Evolutionary conservation across 1,284 basidiomycete genomes (phyloP).

Genomic region (Ustilago esculenta): DNA sequence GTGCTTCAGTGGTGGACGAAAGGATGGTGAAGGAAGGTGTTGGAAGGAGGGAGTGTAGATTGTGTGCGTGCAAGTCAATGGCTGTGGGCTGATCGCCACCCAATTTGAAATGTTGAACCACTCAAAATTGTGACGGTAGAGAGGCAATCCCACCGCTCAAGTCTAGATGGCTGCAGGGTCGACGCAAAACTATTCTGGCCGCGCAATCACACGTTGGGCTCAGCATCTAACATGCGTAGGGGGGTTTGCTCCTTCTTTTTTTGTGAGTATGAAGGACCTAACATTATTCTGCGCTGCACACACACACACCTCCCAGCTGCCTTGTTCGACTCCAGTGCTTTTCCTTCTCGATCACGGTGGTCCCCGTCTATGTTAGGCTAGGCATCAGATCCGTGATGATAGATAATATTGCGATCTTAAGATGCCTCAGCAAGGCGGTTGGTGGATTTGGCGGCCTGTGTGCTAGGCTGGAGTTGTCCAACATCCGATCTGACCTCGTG

Average conservation of each 20-base stretch:
- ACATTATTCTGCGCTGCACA: too few relatives aligned
- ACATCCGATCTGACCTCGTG: constrained; percentile 7
- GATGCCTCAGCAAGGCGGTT: constrained; percentile 23
- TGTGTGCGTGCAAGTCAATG: constrained; percentile 3
- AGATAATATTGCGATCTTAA: constrained; percentile 13
- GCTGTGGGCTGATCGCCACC: too few relatives aligned
- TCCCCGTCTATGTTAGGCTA: too few relatives aligned
- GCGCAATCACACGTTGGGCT: background rate
- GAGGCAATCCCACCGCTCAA: background rate
- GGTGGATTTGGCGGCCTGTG: constrained; percentile 29
- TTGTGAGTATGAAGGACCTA: too few relatives aligned
- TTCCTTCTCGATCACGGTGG: too few relatives aligned
- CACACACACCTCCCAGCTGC: too few relatives aligned
- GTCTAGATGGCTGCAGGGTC: background rate
- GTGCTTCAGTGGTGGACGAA: background rate
- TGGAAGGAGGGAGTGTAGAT: constrained; percentile 4
- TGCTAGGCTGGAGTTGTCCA: constrained; percentile 41
- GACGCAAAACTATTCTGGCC: background rate
- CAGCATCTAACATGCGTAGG: too few relatives aligned
- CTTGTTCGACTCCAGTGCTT: too few relatives aligned
- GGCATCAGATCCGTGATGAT: too few relatives aligned
- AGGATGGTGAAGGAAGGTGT: constrained; percentile 3
- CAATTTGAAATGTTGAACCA: too few relatives aligned
- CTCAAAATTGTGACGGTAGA: too few relatives aligned
- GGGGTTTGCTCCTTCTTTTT: too few relatives aligned